Percentiles rank a stretch among this genome's conserved stretches.
Evolutionary conservation across 1,284 basidiomycete genomes (phyloP).

Genomic region (Coniferiporia sulphurascens): DNA sequence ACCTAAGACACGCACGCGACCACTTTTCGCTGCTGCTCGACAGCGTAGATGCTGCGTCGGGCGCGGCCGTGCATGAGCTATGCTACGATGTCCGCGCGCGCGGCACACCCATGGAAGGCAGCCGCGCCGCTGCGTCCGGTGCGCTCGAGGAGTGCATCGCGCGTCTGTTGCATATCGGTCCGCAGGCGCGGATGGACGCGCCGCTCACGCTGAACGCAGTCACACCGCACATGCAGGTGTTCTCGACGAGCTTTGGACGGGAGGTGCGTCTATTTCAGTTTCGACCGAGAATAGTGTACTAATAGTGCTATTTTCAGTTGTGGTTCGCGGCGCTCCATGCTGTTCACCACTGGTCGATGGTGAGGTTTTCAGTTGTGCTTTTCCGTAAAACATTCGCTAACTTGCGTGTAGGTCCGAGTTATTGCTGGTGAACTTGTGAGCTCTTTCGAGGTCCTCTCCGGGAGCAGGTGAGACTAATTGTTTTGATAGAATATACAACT

Average conservation of each 20-base stretch:
- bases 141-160: constrained; percentile 54
- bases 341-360: constrained; percentile 84
- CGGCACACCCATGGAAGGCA: constrained; percentile 78
- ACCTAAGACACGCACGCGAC: constrained; percentile 76
- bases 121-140: constrained; percentile 49
- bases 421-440: constrained; percentile 74
- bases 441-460: constrained; percentile 4
- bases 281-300: background rate
- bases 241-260: constrained; percentile 74
- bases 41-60: constrained; percentile 29
- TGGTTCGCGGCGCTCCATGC: constrained; percentile 84
- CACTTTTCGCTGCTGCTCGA: constrained; percentile 68
- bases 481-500: constrained; percentile 52
- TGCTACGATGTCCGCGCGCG: constrained; percentile 72
- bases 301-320: constrained; percentile 43
- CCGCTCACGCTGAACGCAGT: constrained; percentile 68
- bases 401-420: constrained; percentile 56
- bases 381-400: background rate
- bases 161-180: constrained; percentile 49
- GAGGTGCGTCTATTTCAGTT: constrained; percentile 48
- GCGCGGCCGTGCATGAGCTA: constrained; percentile 32
- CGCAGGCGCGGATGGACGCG: constrained; percentile 44
- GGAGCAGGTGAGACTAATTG: constrained; percentile 21
- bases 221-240: constrained; percentile 68
- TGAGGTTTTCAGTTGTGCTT: constrained; percentile 30